Conservation (phyloP, 768 basidiomycete species). For the Daedaleopsis sinensis region DNA sequence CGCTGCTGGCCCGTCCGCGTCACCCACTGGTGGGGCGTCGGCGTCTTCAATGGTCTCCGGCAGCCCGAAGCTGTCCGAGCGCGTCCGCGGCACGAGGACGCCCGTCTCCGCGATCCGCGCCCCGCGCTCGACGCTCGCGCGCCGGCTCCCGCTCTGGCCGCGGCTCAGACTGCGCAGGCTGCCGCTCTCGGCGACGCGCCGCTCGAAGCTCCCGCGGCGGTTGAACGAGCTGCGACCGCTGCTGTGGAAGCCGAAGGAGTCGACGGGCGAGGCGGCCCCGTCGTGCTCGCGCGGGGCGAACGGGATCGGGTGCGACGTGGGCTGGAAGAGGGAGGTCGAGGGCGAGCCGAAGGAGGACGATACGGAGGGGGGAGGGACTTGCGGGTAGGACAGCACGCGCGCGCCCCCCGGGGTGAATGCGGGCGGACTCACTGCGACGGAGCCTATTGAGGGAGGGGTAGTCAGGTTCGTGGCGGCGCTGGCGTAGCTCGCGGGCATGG, state of each 20-base stretch:
- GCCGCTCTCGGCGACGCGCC: constrained; percentile 31
- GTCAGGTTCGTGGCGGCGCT: constrained; percentile 69
- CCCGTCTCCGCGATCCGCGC: constrained; percentile 74
- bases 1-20: not conserved
- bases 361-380: constrained; percentile 71
- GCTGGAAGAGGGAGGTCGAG: constrained; percentile 10
- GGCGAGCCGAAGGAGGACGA: constrained; percentile 51
- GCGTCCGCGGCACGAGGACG: constrained; percentile 44
- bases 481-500: constrained; percentile 55
- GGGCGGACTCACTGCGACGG: constrained; percentile 46
- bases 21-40: not conserved
- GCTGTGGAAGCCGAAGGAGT: constrained; percentile 20
- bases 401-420: constrained; percentile 37
- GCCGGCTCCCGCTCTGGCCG: constrained; percentile 44
- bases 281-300: constrained; percentile 8
- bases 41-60: constrained; percentile 14
- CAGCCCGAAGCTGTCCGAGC: constrained; percentile 15
- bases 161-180: constrained; percentile 37
- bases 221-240: constrained; percentile 42
- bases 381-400: constrained; percentile 70
- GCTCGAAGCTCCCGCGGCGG: constrained; percentile 34
- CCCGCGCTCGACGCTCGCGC: constrained; percentile 63
- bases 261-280: constrained; percentile 23
- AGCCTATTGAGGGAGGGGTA: constrained; percentile 71
- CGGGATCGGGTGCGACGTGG: constrained; percentile 5